Conservation (phyloP, 1,284 basidiomycete species). For the Coniferiporia weirii region DNA sequence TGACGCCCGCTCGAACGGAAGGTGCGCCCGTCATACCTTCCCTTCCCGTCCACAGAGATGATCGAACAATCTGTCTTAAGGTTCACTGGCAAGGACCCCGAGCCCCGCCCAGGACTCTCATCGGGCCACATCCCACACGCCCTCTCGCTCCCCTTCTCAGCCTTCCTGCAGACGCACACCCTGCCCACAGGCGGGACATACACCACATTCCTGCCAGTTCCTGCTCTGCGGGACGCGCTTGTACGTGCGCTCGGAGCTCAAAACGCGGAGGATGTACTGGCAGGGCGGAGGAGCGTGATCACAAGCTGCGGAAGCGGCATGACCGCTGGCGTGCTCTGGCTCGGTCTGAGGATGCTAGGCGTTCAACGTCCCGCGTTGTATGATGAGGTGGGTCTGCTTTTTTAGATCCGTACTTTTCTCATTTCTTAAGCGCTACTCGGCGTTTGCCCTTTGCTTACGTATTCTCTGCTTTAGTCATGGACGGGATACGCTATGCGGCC, state of each 20-base stretch:
- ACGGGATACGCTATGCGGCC: slow-evolving; percentile 70
- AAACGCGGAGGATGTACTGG: slow-evolving; percentile 48
- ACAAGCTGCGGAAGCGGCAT: slow-evolving; percentile 91
- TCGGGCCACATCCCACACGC: slow-evolving; percentile 94
- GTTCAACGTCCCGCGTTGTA: slow-evolving; percentile 63
- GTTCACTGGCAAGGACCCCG: slow-evolving; percentile 77
- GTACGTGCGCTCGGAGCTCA: slow-evolving; percentile 54
- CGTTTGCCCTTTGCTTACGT: background rate
- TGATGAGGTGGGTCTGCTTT: slow-evolving; percentile 63
- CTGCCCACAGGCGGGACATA: slow-evolving; percentile 42
- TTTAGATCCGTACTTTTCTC: slow-evolving; percentile 3
- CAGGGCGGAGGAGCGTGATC: slow-evolving; percentile 55
- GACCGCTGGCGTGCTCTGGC: slow-evolving; percentile 93
- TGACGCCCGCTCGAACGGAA: slow-evolving; percentile 78
- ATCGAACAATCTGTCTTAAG: slow-evolving; percentile 33
- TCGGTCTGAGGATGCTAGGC: slow-evolving; percentile 71
- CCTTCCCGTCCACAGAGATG: background rate
- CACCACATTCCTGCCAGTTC: slow-evolving; percentile 56
- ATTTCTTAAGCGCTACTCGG: slow-evolving; percentile 14
- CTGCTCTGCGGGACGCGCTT: slow-evolving; percentile 57
- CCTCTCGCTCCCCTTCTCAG: slow-evolving; percentile 78
- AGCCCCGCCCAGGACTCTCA: slow-evolving; percentile 83
- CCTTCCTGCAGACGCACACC: slow-evolving; percentile 59
- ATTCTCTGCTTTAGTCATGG: slow-evolving; percentile 57
- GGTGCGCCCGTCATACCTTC: slow-evolving; percentile 41